phyloP scores from a whole-genome alignment of 2,329 filamentous ascomycete species.

The Fusarium floridanum region DNA sequence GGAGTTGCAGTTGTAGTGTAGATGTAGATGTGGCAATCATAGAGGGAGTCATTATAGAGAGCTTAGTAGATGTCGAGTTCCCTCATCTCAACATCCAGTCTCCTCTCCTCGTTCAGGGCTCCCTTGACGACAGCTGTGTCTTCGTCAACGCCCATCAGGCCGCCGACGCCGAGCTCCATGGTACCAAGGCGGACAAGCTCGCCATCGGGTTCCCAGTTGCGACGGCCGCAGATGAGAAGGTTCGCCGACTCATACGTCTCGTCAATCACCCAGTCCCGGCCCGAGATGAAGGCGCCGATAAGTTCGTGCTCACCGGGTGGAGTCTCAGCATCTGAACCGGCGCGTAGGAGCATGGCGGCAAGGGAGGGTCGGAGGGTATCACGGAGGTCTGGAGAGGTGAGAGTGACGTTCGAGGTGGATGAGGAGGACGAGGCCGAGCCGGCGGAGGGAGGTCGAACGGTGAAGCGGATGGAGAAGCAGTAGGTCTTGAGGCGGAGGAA shows the following conservation, averaged over 20 bases:
- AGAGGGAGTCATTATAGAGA: not conserved
- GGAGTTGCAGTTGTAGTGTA: not conserved
- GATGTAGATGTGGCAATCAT: not conserved
- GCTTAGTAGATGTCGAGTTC: constrained; percentile 54
- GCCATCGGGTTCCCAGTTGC: constrained; percentile 45
- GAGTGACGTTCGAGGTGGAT: constrained; percentile 23
- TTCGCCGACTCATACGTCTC: constrained; percentile 46
- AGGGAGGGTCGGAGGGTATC: constrained; percentile 38
- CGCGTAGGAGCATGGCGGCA: constrained; percentile 40
- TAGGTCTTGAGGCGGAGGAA: constrained; percentile 53
- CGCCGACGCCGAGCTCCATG: constrained; percentile 45
- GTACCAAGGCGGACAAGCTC: constrained; percentile 50
- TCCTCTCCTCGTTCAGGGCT: constrained; percentile 44
- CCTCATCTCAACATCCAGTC: constrained; percentile 46
- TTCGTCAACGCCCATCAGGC: constrained; percentile 44
- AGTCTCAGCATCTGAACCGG: constrained; percentile 31
- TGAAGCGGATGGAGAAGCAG: constrained; percentile 50
- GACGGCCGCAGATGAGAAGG: constrained; percentile 48
- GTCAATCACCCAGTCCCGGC: constrained; percentile 48
- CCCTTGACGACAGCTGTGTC: constrained; percentile 46
- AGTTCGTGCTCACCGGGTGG: constrained; percentile 45
- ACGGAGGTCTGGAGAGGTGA: constrained; percentile 42
- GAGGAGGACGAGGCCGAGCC: constrained; percentile 24
- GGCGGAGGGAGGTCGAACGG: constrained; percentile 30
- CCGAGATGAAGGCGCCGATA: constrained; percentile 47